Evolutionary conservation across 2,329 filamentous ascomycete genomes (phyloP).

Genomic region (Macrophomina phaseolina): DNA sequence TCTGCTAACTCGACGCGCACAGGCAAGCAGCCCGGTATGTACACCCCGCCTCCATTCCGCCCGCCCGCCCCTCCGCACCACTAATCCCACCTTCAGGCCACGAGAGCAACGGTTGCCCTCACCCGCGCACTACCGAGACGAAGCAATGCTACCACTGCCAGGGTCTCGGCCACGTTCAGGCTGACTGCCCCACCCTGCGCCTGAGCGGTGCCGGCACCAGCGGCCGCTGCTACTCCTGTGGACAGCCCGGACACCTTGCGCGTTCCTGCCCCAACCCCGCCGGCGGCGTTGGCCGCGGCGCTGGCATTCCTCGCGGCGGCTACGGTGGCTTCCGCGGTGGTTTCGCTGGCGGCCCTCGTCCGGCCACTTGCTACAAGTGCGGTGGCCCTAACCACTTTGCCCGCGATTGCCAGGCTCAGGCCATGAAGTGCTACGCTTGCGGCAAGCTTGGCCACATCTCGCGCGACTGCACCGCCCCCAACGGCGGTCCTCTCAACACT

Average conservation of each 20-base stretch:
- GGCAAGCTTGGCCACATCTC: constrained; percentile 95
- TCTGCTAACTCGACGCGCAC: constrained; percentile 26
- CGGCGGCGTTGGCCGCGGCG: constrained; percentile 69
- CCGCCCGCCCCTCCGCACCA: constrained; percentile 31
- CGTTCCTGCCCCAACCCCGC: constrained; percentile 82
- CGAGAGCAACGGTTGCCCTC: constrained; percentile 96
- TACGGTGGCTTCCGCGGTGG: constrained; percentile 74
- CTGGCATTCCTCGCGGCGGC: constrained; percentile 72
- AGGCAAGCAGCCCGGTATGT: constrained; percentile 80
- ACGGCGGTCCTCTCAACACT: constrained; percentile 93
- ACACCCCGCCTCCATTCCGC: constrained; percentile 10
- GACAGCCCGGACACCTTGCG: constrained; percentile 90
- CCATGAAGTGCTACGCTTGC: constrained; percentile 98
- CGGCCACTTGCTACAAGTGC: constrained; percentile 73
- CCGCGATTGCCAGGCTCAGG: constrained; percentile 96
- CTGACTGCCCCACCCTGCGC: constrained; percentile 95
- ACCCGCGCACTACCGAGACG: constrained; percentile 93
- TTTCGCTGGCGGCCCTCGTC: constrained; percentile 70
- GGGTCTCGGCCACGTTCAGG: constrained; percentile 96
- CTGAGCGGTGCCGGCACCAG: constrained; percentile 80
- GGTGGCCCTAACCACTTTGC: constrained; percentile 96
- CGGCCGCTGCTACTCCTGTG: constrained; percentile 96
- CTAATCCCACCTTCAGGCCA: constrained; percentile 64
- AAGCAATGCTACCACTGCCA: constrained; percentile 99
- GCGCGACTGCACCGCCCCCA: constrained; percentile 92